These are phyloP conservation scores for Pestalotiopsis sp. DNA, from an alignment of 2,329 filamentous ascomycete genomes.

Conservation along the genomic window DNA sequence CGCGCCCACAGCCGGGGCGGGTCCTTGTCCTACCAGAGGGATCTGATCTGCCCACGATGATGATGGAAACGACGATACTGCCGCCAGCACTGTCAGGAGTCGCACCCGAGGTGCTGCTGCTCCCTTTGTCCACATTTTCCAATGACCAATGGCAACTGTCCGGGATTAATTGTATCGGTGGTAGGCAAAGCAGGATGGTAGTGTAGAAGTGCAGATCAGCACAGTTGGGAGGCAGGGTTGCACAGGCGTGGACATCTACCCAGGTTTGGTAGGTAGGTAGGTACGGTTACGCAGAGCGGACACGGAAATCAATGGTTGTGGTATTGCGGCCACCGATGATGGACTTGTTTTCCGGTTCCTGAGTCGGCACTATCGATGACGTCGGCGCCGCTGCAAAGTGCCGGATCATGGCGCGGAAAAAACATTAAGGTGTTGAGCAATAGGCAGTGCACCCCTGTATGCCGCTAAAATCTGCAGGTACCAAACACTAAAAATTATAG, in stretches of 20 bases:
- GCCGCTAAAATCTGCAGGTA: neutral
- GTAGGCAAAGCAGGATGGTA: neutral
- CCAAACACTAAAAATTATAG: neutral
- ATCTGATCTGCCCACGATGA: constrained; percentile 1
- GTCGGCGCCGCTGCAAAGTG: neutral
- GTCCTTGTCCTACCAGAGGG: neutral
- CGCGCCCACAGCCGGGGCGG: neutral
- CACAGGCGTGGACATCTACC: neutral
- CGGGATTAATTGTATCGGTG: too few relatives aligned
- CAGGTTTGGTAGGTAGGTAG: too few relatives aligned
- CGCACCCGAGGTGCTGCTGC: neutral
- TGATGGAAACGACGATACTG: neutral
- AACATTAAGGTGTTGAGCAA: neutral
- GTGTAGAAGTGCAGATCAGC: neutral
- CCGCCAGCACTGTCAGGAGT: neutral
- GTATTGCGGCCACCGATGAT: neutral
- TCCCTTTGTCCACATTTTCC: neutral
- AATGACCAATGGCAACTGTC: too few relatives aligned
- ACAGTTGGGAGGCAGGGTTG: neutral
- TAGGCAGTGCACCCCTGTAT: neutral
- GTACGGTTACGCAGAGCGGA: neutral
- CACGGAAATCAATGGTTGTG: neutral
- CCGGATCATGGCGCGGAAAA: neutral
- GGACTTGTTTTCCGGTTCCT: neutral
- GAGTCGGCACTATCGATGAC: neutral